Evolutionary conservation across 306 rosid genomes (phyloP), one percentile per base, ranked within the genome.

Genomic region (Trichosanthes cucumerina): DNA sequence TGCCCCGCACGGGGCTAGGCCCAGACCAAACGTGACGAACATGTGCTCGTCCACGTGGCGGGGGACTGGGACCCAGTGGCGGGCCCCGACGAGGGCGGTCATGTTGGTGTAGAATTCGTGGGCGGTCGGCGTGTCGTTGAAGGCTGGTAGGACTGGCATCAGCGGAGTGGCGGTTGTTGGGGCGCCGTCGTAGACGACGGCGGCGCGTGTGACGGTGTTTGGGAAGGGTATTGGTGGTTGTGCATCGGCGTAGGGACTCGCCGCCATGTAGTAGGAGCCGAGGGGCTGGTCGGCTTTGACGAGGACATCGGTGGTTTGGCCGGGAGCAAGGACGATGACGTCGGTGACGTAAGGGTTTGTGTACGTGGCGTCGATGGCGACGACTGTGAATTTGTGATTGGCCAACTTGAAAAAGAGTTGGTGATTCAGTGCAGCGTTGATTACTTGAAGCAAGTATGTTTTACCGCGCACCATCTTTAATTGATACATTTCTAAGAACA

Each of bases 201-300:
- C 18, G 2, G 88, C 94, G 31, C 88, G 70, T 0, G 93, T 86
- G 39, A 83, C 82, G 4, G 87, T 58, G 70, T 70, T 71, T 15
- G 81, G 72, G 33, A 72, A 36, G 0, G 0, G 0, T 0, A 81
- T 18, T 5, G 47, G 24, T 0, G 72, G 47, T 18, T 10, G 50
- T 19, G 39, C 19, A 31, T 18, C 13, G 2, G 66, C 16, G 63
- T 91, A 90, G 0, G 90, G 83, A 12, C 79, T 43, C 16, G 85
- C 91, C 0, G 86, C 96, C 93, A 91, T 91, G 88, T 88, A 89
- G 49, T 93, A 93, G 1, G 96, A 91, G 0, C 80, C 88, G 3
- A 36, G 54, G 0, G 21, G 38, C 44, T 85, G 87, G 80, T 91
- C 79, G 1, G 92, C 68, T 1, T 3, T 79, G 14, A 91, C 3